Evolutionary conservation across 306 rosid genomes (phyloP).

Genomic region (Malus asiatica): DNA sequence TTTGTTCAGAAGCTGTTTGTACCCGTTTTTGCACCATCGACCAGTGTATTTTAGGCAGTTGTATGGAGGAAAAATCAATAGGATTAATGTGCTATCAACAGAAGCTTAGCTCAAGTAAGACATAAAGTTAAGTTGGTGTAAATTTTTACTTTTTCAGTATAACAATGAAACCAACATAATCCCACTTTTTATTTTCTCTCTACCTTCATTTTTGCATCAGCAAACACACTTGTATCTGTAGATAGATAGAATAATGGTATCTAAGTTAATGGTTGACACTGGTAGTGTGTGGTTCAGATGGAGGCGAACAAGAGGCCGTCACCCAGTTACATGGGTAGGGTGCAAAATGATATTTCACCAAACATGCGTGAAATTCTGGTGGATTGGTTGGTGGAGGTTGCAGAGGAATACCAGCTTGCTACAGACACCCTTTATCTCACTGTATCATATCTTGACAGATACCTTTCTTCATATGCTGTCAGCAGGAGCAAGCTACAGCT

Average conservation of each 20-base stretch:
- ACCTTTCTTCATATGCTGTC: conserved; percentile 25
- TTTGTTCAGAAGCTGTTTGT: neutral
- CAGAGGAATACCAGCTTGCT: conserved; percentile 31
- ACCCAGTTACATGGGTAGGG: conserved; percentile 1
- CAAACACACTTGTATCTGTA: neutral
- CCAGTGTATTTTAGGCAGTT: too few species aligned
- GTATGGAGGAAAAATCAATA: too few species aligned
- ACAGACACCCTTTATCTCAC: conserved; percentile 38
- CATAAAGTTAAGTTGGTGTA: neutral
- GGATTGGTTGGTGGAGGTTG: conserved; percentile 42
- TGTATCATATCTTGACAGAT: conserved; percentile 33
- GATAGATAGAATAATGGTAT: neutral
- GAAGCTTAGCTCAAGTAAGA: neutral
- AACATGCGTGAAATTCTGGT: conserved; percentile 32
- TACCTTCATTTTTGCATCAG: neutral
- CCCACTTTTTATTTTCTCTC: neutral
- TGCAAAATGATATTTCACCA: conserved; percentile 13
- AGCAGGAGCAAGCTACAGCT: conserved; percentile 31
- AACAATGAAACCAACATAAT: too few species aligned
- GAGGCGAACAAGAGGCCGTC: conserved; percentile 23
- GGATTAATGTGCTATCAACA: too few species aligned
- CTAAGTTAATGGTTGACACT: neutral
- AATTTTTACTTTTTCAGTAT: neutral
- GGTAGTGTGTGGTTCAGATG: conserved; percentile 21
- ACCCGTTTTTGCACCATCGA: too few species aligned